These are phyloP conservation scores for Fraxinus quadrangulata DNA, from an alignment of 257 asterid genomes.

Conservation along the genomic window DNA sequence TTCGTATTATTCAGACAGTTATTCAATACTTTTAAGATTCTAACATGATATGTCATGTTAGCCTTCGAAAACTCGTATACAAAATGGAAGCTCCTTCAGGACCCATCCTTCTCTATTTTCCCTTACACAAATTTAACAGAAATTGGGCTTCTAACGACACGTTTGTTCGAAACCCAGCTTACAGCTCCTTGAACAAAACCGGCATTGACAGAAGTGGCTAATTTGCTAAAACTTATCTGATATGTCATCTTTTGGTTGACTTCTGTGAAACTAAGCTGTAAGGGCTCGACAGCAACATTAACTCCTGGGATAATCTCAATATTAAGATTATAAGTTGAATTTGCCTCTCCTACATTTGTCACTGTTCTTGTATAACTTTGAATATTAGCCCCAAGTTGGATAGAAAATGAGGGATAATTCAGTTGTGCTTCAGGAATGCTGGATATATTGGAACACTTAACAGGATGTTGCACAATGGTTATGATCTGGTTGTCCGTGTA, in stretches of 20 bases:
- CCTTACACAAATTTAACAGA: constrained; percentile 28
- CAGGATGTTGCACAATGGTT: constrained; percentile 29
- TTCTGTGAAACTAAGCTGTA: constrained; percentile 16
- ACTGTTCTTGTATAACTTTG: constrained; percentile 39
- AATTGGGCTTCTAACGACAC: constrained; percentile 41
- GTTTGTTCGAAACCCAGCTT: constrained; percentile 35
- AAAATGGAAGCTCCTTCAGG: neutral
- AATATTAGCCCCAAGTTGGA: constrained; percentile 19
- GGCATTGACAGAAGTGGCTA: constrained; percentile 3
- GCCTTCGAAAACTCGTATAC: neutral
- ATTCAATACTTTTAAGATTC: neutral
- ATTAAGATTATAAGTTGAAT: constrained; percentile 18
- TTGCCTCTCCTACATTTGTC: constrained; percentile 50
- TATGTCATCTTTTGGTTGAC: constrained; percentile 41
- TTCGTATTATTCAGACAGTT: no score
- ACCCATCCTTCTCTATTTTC: neutral
- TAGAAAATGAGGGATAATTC: constrained; percentile 47
- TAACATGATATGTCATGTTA: neutral
- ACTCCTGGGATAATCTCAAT: constrained; percentile 16
- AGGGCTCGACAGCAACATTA: constrained; percentile 29
- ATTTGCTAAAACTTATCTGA: constrained; percentile 26
- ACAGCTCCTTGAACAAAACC: constrained; percentile 35
- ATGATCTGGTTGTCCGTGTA: constrained; percentile 32
- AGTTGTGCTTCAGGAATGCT: constrained; percentile 41
- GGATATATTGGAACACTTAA: constrained; percentile 24